phyloP scores from a whole-genome alignment of 768 basidiomycete genomes.

The Leccinum variicolor region DNA sequence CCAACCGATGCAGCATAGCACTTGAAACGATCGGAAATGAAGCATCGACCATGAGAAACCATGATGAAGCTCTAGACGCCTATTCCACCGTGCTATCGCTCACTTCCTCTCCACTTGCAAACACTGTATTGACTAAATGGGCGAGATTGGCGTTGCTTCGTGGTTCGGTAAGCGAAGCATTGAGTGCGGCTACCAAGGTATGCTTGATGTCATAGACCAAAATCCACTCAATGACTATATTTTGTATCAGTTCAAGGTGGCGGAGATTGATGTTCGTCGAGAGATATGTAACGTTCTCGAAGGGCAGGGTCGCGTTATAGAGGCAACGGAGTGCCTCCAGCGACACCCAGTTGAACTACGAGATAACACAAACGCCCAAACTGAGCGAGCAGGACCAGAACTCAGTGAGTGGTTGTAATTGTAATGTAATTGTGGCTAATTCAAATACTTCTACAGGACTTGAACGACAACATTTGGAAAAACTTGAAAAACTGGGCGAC shows the following conservation, averaged over 20 bases:
- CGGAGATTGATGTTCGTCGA: not conserved
- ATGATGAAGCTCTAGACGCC: not conserved
- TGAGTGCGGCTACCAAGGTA: not conserved
- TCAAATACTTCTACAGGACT: not conserved
- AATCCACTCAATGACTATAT: not conserved
- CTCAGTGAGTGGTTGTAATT: not conserved
- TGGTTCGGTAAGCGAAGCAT: not conserved
- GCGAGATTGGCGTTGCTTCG: not conserved
- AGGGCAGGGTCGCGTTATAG: not conserved
- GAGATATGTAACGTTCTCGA: conserved; percentile 1
- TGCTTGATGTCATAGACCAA: not conserved
- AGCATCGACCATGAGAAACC: not conserved
- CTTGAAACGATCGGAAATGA: conserved; percentile 1
- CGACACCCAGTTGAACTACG: not conserved
- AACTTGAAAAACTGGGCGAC: not conserved
- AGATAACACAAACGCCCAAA: not conserved
- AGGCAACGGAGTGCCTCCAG: not conserved
- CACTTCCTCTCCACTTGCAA: not conserved
- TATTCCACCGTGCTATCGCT: not conserved
- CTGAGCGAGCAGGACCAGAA: not conserved
- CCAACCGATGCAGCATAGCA: not conserved
- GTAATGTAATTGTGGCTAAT: not conserved
- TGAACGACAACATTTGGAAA: not conserved
- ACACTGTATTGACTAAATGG: not conserved
- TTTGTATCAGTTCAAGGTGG: not conserved